phyloP scores from a whole-genome alignment of 106 monocot genomes.

The Xerophyta viscosa region DNA sequence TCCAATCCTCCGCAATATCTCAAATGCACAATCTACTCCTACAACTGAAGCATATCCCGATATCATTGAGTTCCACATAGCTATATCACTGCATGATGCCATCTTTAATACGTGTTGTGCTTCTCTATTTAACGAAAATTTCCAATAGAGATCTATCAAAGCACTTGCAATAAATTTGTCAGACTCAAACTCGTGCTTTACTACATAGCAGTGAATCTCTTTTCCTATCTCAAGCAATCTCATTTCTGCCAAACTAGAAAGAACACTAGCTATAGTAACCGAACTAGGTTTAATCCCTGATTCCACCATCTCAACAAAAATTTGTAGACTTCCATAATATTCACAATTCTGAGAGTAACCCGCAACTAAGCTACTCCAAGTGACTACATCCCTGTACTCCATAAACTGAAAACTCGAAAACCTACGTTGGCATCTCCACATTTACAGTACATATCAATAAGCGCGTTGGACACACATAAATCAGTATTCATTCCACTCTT shows the following conservation, averaged over 20 bases:
- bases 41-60: constrained; percentile 29
- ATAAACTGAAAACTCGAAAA: constrained; percentile 15
- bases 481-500: constrained; percentile 26
- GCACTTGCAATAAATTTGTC: constrained; percentile 41
- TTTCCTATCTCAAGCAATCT: constrained; percentile 25
- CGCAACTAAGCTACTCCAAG: constrained; percentile 59
- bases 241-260: constrained; percentile 22
- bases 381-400: constrained; percentile 37
- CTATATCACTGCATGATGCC: constrained; percentile 24
- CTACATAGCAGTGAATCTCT: constrained; percentile 38
- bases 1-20: constrained; percentile 13
- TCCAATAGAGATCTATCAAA: constrained; percentile 46
- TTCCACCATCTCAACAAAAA: constrained; percentile 31
- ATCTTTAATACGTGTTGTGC: constrained; percentile 25
- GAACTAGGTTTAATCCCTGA: constrained; percentile 25
- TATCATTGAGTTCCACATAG: constrained; percentile 51
- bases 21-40: constrained; percentile 24
- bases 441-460: constrained; percentile 66
- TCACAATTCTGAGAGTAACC: constrained; percentile 49
- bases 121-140: constrained; percentile 17
- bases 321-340: constrained; percentile 7
- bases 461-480: constrained; percentile 42
- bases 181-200: constrained; percentile 21
- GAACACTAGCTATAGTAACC: constrained; percentile 34
- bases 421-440: constrained; percentile 21